Conservation (phyloP, 1,284 basidiomycete genomes). For the Ganoderma sinense region DNA sequence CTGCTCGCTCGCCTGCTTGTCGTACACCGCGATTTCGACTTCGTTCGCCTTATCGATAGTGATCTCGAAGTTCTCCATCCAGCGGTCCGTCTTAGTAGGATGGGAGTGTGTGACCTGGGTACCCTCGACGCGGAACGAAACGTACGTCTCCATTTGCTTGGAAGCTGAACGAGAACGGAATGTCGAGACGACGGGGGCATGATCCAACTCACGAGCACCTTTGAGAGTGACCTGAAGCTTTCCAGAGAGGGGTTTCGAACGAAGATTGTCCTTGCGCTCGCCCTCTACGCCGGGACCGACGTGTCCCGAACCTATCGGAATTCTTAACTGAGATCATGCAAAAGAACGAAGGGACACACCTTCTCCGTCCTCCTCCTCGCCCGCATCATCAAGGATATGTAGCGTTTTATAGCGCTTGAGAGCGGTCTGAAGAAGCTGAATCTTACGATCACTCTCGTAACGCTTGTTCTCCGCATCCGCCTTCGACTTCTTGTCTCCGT, state of each 20-base stretch:
- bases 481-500: constrained; percentile 94
- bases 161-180: constrained; percentile 75
- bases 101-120: constrained; percentile 93
- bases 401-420: constrained; percentile 97
- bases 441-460: constrained; percentile 96
- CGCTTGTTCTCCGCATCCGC: constrained; percentile 94
- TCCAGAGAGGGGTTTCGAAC: constrained; percentile 93
- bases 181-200: constrained; percentile 77
- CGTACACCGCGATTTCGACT: constrained; percentile 96
- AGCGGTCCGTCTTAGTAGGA: constrained; percentile 92
- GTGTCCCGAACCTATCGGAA: constrained; percentile 28
- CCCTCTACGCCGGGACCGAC: constrained; percentile 73
- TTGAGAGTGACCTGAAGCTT: constrained; percentile 91
- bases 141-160: constrained; percentile 88
- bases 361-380: constrained; percentile 72
- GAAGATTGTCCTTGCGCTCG: constrained; percentile 89
- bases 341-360: constrained; percentile 45
- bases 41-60: constrained; percentile 98
- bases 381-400: constrained; percentile 89
- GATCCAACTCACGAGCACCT: constrained; percentile 93
- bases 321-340: constrained; percentile 8
- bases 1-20: constrained; percentile 84
- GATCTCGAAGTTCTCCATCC: constrained; percentile 98
- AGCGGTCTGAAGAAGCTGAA: constrained; percentile 90
- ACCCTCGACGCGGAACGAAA: constrained; percentile 97